A percentile compares a stretch with the other conserved stretches of the same genome.
phyloP scores from a whole-genome alignment of 192 early-diverging fungal genomes.

The Phlyctochytrium bullatum region DNA sequence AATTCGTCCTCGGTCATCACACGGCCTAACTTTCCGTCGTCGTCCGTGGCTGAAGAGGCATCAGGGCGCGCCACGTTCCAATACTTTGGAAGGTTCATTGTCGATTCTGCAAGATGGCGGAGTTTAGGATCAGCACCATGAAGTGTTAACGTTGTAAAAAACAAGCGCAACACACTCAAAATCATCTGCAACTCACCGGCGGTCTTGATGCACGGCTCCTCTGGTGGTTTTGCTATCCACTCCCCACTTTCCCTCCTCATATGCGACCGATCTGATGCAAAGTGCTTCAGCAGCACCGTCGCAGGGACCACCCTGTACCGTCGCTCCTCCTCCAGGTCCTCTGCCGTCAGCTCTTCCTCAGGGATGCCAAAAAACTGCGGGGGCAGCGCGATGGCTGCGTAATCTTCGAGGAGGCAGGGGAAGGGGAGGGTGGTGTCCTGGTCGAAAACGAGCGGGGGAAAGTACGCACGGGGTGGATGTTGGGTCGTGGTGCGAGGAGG shows the following conservation, averaged over 20 bases:
- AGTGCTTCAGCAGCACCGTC: not conserved
- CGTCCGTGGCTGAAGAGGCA: not conserved
- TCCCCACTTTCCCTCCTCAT: not conserved
- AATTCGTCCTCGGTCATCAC: not conserved
- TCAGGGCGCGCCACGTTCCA: not conserved
- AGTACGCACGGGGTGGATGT: too few species aligned
- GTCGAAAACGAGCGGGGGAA: not conserved
- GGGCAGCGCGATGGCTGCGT: not conserved
- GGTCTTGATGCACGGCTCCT: not conserved
- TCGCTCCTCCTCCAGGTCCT: too few species aligned
- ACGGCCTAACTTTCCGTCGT: not conserved
- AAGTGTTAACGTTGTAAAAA: too few species aligned
- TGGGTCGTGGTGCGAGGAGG: too few species aligned
- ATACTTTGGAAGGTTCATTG: not conserved
- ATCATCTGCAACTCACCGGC: not conserved
- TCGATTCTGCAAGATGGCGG: not conserved
- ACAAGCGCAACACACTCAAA: not conserved
- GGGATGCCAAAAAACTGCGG: too few species aligned
- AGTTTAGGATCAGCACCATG: too few species aligned
- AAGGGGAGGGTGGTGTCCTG: not conserved
- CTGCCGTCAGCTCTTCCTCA: too few species aligned
- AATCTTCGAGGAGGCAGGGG: not conserved
- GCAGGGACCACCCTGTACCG: not conserved
- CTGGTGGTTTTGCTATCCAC: not conserved
- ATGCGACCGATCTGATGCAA: not conserved